Conservation (phyloP, 805 yeast species). For the Candida michaelii region DNA sequence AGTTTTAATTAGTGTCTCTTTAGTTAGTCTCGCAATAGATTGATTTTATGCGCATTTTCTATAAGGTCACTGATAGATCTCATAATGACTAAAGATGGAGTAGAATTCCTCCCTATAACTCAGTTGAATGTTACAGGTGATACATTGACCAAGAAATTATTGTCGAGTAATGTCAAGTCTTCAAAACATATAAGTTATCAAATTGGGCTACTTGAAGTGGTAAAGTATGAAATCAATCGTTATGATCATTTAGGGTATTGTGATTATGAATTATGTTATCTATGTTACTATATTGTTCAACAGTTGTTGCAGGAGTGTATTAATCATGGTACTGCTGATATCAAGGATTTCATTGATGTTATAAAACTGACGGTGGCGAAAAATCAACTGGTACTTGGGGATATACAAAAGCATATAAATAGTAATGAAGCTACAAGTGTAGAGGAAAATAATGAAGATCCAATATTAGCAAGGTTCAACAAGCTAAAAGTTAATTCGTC, state of each 20-base stretch:
- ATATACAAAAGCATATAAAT: neutral
- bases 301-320: constrained; percentile 9
- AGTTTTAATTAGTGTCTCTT: neutral
- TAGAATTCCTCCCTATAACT: constrained; percentile 6
- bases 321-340: constrained; percentile 11
- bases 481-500: constrained; percentile 11
- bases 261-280: constrained; percentile 37
- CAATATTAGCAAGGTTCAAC: constrained; percentile 26
- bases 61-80: constrained; percentile 2
- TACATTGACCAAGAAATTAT: constrained; percentile 10
- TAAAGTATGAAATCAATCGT: constrained; percentile 33
- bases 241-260: constrained; percentile 30
- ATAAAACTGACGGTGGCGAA: constrained; percentile 18
- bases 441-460: constrained; percentile 16
- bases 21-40: too few relatives aligned
- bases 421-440: too few relatives aligned
- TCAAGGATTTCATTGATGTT: constrained; percentile 18
- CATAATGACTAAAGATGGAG: constrained; percentile 8
- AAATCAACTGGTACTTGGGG: constrained; percentile 11
- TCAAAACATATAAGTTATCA: constrained; percentile 26
- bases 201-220: constrained; percentile 33
- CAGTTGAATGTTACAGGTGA: constrained; percentile 5
- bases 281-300: constrained; percentile 21
- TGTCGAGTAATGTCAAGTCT: constrained; percentile 12
- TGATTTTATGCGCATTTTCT: too few relatives aligned